Evolutionary conservation across 2,329 filamentous ascomycete species (phyloP), one percentile per base, ranked within the genome.

Genomic region (Pyrenophora tritici-repentis): DNA sequence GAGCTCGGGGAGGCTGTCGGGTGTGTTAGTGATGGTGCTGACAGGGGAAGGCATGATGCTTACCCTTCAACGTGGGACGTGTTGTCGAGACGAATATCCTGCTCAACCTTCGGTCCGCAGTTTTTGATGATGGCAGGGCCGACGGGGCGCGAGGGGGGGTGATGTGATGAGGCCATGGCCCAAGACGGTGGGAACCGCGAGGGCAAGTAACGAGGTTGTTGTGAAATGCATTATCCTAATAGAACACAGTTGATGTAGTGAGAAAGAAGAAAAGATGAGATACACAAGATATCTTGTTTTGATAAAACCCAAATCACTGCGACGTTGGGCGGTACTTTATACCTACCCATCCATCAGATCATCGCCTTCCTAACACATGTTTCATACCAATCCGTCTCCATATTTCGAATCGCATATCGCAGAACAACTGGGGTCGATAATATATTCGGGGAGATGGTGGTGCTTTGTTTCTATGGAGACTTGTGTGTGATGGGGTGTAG

Each of bases 101-200:
- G 73, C 62, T 77, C 77, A 55, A 81, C 77, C 66, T 81, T 79
- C 47, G 76, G 60, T 32, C 82, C 81, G 61, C 82, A 85, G 50
- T 77, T 77, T 16, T 75, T 62, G 42, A 74, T 59, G 72, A 82
- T 79, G 54, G 79, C 79, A 24, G 71, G 35, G 36, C 82, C 82
- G 7, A 80, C 77, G 56, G 77, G 73, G 58, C 82, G 80, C 35
- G 78, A 72, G n/a, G 71, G 67, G 67, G 12, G 82, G 82, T 31
- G 65, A 73, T 38, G 72, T 75, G 65, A 84, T 78, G 65, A 79
- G 78, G 59, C 82, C 82, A 66, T 85, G 82, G 62, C 75, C 80
- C 16, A 66, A 50, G 42, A 56, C 58, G 31, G 52, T 58, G 42
- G 56, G 34, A 10, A 39, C 26, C 26, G 26, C 8, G 24, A 66